A percentile compares a stretch with the other conserved stretches of the same genome.
Conservation (phyloP, 495 filamentous ascomycete species). For the Elaphomyces granulatus region DNA sequence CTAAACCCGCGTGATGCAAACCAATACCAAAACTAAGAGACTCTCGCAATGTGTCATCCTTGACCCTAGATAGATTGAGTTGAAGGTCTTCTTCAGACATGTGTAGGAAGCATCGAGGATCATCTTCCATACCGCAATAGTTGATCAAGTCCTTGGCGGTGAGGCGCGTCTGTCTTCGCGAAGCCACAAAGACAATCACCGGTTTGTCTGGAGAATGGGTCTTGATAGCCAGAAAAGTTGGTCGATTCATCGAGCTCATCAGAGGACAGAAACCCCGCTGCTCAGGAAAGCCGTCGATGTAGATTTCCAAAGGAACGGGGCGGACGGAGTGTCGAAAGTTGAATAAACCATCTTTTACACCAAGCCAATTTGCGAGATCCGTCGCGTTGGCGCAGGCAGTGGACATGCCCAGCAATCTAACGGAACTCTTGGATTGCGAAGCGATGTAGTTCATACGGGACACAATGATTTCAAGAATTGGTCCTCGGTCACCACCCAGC, state of each 20-base stretch:
- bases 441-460: slow-evolving; percentile 99
- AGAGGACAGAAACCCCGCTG: slow-evolving; percentile 90
- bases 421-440: slow-evolving; percentile 69
- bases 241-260: slow-evolving; percentile 98
- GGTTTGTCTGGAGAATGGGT: slow-evolving; percentile 91
- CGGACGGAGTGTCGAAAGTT: slow-evolving; percentile 98
- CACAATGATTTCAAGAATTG: slow-evolving; percentile 97
- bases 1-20: slow-evolving; percentile 89
- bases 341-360: slow-evolving; percentile 91
- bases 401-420: slow-evolving; percentile 92
- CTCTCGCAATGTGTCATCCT: slow-evolving; percentile 83
- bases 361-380: slow-evolving; percentile 92
- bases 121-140: slow-evolving; percentile 96
- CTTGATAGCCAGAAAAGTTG: slow-evolving; percentile 93
- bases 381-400: slow-evolving; percentile 93
- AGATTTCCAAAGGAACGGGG: slow-evolving; percentile 88
- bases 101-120: slow-evolving; percentile 77
- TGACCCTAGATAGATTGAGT: slow-evolving; percentile 65
- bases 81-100: slow-evolving; percentile 94
- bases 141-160: slow-evolving; percentile 95
- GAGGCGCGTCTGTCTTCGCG: slow-evolving; percentile 82
- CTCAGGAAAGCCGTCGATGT: slow-evolving; percentile 94
- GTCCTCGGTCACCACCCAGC: slow-evolving; percentile 86
- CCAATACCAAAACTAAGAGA: slow-evolving; percentile 93
- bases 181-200: slow-evolving; percentile 96